Conservation (phyloP, 371 early-diverging fungal genomes). For the Conidiobolus incongruus region DNA sequence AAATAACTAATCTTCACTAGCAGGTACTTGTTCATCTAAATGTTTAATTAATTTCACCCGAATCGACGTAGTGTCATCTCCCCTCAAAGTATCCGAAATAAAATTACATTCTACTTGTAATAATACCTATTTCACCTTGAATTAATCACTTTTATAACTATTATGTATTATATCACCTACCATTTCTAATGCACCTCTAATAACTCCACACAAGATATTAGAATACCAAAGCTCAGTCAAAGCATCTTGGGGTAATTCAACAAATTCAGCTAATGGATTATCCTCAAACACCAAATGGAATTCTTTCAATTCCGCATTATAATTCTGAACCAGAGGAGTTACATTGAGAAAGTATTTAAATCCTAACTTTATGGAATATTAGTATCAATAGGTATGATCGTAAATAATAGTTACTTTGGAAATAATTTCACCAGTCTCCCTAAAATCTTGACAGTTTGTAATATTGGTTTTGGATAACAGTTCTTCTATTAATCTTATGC, state of each 20-base stretch:
- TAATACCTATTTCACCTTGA: constrained; percentile 26
- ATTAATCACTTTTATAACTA: neutral
- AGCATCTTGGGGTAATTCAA: constrained; percentile 54
- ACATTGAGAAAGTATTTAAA: constrained; percentile 92
- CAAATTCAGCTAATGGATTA: constrained; percentile 86
- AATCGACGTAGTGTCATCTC: constrained; percentile 80
- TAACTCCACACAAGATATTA: constrained; percentile 81
- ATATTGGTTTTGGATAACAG: constrained; percentile 69
- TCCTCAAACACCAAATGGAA: constrained; percentile 81
- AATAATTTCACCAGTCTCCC: constrained; percentile 80
- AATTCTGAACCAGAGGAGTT: constrained; percentile 54
- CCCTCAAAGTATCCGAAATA: constrained; percentile 61
- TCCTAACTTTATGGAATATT: constrained; percentile 35
- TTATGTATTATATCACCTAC: constrained; percentile 14
- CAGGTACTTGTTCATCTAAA: constrained; percentile 88
- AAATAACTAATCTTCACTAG: constrained; percentile 54
- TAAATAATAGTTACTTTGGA: constrained; percentile 32
- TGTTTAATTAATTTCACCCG: constrained; percentile 63
- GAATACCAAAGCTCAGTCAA: constrained; percentile 82
- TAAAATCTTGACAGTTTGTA: constrained; percentile 67
- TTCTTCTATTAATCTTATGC: constrained; percentile 86
- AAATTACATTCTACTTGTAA: constrained; percentile 77
- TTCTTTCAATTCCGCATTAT: constrained; percentile 60
- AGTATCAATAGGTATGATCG: neutral
- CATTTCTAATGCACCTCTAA: constrained; percentile 91